Evolutionary conservation across 768 basidiomycete species (phyloP).

Genomic region (Lentinula detonsa): DNA sequence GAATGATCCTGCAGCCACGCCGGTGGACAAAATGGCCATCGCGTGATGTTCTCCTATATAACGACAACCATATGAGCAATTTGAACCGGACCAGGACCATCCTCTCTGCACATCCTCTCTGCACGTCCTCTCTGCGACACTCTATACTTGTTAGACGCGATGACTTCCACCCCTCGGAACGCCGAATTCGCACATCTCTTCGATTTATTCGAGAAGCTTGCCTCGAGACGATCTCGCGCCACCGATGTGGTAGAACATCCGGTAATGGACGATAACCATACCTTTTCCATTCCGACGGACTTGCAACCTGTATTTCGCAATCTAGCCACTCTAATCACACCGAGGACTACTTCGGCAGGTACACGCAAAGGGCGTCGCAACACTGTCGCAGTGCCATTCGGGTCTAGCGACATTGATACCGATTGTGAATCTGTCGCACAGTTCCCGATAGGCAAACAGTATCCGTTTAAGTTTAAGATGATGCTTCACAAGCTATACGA

Average conservation of each 20-base stretch:
- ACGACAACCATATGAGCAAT: neutral
- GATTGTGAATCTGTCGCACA: slow-evolving; percentile 24
- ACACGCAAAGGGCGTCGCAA: slow-evolving; percentile 15
- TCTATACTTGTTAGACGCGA: neutral
- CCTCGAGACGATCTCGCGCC: slow-evolving; percentile 32
- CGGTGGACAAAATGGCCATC: neutral
- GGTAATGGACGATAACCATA: slow-evolving; percentile 20
- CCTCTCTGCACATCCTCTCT: neutral
- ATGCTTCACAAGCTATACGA: slow-evolving; percentile 65
- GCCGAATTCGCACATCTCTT: slow-evolving; percentile 51
- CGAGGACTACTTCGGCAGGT: neutral
- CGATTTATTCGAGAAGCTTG: slow-evolving; percentile 46
- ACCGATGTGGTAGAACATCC: slow-evolving; percentile 9
- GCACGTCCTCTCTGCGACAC: neutral
- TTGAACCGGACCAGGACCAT: neutral
- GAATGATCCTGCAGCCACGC: neutral
- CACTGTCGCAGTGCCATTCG: slow-evolving; percentile 9
- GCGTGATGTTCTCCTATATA: neutral
- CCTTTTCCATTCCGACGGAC: slow-evolving; percentile 29
- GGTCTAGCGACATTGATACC: slow-evolving; percentile 13
- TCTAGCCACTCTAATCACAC: slow-evolving; percentile 15
- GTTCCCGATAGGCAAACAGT: slow-evolving; percentile 41
- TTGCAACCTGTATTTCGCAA: slow-evolving; percentile 24
- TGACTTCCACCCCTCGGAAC: slow-evolving; percentile 23
- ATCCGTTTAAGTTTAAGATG: slow-evolving; percentile 59